Base-by-base conservation (phyloP, 2,329 filamentous ascomycete genomes). In the Coleophoma crateriformis region DNA sequence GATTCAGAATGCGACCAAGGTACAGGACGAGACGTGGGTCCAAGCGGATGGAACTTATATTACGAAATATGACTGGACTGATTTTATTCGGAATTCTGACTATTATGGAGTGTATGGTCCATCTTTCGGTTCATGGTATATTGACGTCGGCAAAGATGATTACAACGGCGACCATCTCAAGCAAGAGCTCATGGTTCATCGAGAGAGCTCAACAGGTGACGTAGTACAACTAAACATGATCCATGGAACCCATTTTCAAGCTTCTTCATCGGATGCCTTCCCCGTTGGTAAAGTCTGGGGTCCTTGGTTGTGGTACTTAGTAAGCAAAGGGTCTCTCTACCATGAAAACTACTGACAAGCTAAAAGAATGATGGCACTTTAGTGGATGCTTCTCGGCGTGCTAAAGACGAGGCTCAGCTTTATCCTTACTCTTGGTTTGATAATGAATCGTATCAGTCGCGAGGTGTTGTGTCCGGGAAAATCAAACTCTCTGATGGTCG, bases 1-100 rank as follows among this genome's bases (percentile, higher is more conserved):
- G 38, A 75, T 75, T 49, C 49, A 62, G 4, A 60, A 56, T 5
- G 67, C 68, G 10, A 74, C 70, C 14, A 76, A 76, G 44, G 71
- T 78, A 4, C 74, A 77, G 52, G 75, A 78, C 58, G 73, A 78
- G 63, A 78, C 75, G 2, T 77, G 73, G 72, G 64, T 71, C 46
- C 68, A 65, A 27, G 66, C 64, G 0, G 71, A 76, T 46, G 74
- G 74, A 0, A 67, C 64, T 2, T 78, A 74, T 48, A 67, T 79
- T 50, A 58, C 51, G 32, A 54, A 54, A 46, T 46, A 56, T 41
- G 68, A 73, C 49, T 72, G 72, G 59, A 69, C 66, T 20, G 64
- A 61, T 4, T 69, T 67, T 43, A 57, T 71, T 5, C 54, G 67
- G 3, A 64, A 68, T 2, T 64, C 69, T 44, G 68, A 70, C 19